Evolutionary conservation across 371 early-diverging fungal species (phyloP), one percentile per base, ranked within the genome.

Genomic region (Chytridiales sp.): DNA sequence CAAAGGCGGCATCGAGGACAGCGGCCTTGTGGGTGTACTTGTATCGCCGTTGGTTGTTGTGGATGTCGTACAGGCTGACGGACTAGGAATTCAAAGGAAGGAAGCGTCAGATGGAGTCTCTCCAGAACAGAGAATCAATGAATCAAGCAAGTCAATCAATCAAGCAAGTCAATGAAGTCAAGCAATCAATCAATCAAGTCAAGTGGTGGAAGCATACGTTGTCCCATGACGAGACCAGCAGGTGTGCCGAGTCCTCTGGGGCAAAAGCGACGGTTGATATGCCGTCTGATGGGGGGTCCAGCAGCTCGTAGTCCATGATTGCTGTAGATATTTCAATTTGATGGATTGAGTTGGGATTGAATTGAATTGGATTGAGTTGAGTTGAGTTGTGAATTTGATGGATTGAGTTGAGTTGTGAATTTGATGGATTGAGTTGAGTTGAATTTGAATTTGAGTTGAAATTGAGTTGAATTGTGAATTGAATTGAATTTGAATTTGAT

Each of bases 211-310:
- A 21, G 31, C 24, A 27, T 22, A 88, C 91, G 76, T 78, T 83
- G 71, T 97, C 96, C 97, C 97, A 97, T 6, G 91, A 90, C 19
- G 92, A 82, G 6, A 80, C 91, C 35, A 91, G 78, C 22, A 97
- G 74, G 19, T 82, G 62, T 22, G 68, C 66, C 15, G 85, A 76
- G 50, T 85, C 83, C 9, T 68, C 68, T 13, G 87, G 87, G 61
- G 77, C 74, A 68, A 95, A 97, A 2, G 59, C 65, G 6, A 95
- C 68, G 8, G 77, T 72, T 1, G 92, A 85, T 51, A 97, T 92
- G 36, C 90, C 94, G 71, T 94, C 97, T 11, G 70, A 72, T n/a
- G 95, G 94, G 26, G 91, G 87, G 56, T 91, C 81, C 48, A 65
- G 60, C n/a, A 94, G 76, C 69, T 91, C 88, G 61, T n/a, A n/a